Evolutionary conservation across 768 basidiomycete species (phyloP).

Genomic region (Hygrocybe coccinea): DNA sequence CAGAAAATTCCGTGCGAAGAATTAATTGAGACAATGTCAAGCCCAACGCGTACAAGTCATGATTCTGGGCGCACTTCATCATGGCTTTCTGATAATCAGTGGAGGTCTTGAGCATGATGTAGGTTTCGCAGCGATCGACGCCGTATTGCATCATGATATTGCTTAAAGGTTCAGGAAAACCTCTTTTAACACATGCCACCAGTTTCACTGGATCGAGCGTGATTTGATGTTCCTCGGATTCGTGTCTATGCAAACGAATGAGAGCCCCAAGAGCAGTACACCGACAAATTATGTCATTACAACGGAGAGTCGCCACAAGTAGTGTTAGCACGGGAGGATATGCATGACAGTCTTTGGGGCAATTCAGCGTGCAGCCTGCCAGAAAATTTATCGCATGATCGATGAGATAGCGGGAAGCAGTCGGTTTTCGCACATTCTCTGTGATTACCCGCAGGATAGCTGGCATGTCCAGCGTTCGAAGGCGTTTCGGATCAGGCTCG

Average conservation of each 20-base stretch:
- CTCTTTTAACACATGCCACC: constrained; percentile 36
- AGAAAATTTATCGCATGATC: constrained; percentile 51
- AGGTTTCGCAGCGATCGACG: constrained; percentile 42
- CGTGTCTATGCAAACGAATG: constrained; percentile 43
- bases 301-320: constrained; percentile 52
- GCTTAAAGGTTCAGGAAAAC: constrained; percentile 43
- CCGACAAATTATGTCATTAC: constrained; percentile 49
- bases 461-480: constrained; percentile 40
- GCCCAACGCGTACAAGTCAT: constrained; percentile 50
- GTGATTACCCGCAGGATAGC: constrained; percentile 42
- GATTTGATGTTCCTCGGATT: constrained; percentile 42
- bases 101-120: constrained; percentile 37
- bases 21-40: constrained; percentile 46
- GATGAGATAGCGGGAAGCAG: constrained; percentile 38
- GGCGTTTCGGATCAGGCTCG: constrained; percentile 34
- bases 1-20: constrained; percentile 54
- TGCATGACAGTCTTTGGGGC: constrained; percentile 39
- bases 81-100: constrained; percentile 50
- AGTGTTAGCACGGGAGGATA: constrained; percentile 44
- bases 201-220: constrained; percentile 47
- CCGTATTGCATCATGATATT: constrained; percentile 50
- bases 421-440: constrained; percentile 41
- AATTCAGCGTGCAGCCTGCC: constrained; percentile 40
- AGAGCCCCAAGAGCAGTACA: constrained; percentile 50
- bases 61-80: constrained; percentile 43